A percentile compares a stretch with the other conserved stretches of the same genome.
Evolutionary conservation across 768 basidiomycete genomes (phyloP).

Genomic region (Mycena amicta): DNA sequence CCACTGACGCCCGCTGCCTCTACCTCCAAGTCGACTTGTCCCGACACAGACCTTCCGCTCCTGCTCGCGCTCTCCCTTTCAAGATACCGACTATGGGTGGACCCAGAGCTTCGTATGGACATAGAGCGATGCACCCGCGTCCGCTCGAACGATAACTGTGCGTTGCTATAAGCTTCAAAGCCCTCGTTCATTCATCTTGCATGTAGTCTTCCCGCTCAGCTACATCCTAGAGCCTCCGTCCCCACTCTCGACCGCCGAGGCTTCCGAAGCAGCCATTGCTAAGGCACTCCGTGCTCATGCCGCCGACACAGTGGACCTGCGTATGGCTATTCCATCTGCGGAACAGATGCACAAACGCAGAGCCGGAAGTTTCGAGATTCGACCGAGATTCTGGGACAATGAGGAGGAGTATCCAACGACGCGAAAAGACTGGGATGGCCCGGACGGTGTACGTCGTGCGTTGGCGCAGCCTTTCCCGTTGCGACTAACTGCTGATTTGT

Average conservation of each 20-base stretch:
- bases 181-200: no score
- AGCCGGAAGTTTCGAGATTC: slow-evolving; percentile 24
- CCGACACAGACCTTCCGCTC: slow-evolving; percentile 48
- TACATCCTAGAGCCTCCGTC: slow-evolving; percentile 44
- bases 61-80: slow-evolving; percentile 67
- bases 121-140: slow-evolving; percentile 40
- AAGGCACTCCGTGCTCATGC: slow-evolving; percentile 61
- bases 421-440: slow-evolving; percentile 48
- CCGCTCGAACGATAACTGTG: slow-evolving; percentile 48
- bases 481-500: background rate
- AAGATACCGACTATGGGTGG: slow-evolving; percentile 67
- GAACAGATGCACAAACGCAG: slow-evolving; percentile 3
- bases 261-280: slow-evolving; percentile 50
- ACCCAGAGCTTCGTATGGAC: slow-evolving; percentile 54
- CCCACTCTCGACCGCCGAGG: slow-evolving; percentile 28
- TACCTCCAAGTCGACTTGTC: slow-evolving; percentile 25
- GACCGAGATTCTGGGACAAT: slow-evolving; percentile 30
- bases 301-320: slow-evolving; percentile 53
- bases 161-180: no score
- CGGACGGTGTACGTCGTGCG: slow-evolving; percentile 71
- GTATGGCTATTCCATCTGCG: slow-evolving; percentile 52
- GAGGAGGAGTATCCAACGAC: slow-evolving; percentile 69
- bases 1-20: background rate
- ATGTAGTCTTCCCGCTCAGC: slow-evolving; percentile 62
- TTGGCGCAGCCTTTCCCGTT: slow-evolving; percentile 7